Base-by-base conservation (phyloP, 768 basidiomycete species). In the Rhizopogon vulgaris region DNA sequence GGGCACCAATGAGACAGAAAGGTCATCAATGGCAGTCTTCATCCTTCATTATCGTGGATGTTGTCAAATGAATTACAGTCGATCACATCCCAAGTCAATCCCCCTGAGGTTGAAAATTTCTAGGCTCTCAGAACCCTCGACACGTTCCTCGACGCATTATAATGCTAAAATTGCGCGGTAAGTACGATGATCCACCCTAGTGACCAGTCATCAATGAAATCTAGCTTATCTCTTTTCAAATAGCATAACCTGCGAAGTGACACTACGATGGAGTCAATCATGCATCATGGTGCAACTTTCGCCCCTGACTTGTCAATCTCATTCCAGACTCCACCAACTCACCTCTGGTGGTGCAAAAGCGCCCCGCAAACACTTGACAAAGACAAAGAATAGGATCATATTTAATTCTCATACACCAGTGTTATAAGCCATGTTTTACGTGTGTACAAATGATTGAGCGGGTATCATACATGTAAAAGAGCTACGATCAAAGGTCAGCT, bases 391-490 rank as follows among this genome's bases (percentile, higher is more conserved):
- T n/a, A 34, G 32, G 14, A 46, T 46, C 18, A 46, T 24, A 46
- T 46, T 46, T 32, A 34, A 34, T 46, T 34, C 22, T 46, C 18
- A 46, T 46, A 46, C 14, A 46, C 43, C 32, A 22, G 14, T 46
- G 43, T 46, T 30, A 46, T 46, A 46, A 34, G 18, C 30, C 43
- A 34, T 46, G 45, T 46, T 34, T 34, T 46, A 32, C 17, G 57
- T 62, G 65, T 56, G 61, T 66, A 66, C 62, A 66, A 46, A 60
- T 62, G 65, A 56, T 41, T 54, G 65, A 62, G 58, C 58, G 52
- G 65, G 65, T 67, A 67, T 69, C 62, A 55, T 64, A 59, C 57
- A 60, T 50, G 43, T 40, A 38, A 38, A 48, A 54, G 27, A 59
- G 63, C 64, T 66, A 40, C 40, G 30, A 5, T 12, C 15, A 24